Percentiles rank a stretch among this genome's conserved stretches.
phyloP scores from a whole-genome alignment of 805 yeast species.

The Priceomyces haplophilus region DNA sequence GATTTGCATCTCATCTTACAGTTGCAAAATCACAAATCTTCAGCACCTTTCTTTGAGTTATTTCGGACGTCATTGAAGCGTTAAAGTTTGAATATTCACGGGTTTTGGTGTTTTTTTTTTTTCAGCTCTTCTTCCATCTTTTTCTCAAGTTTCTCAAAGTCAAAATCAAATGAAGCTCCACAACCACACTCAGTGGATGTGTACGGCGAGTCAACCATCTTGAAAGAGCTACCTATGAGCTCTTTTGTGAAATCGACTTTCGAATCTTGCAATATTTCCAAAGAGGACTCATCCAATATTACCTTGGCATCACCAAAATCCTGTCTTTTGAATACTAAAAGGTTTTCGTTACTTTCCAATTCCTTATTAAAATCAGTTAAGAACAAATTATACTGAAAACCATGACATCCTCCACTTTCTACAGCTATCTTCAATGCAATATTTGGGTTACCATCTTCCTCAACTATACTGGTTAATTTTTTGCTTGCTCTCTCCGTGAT shows the following conservation, averaged over 20 bases:
- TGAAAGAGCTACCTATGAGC: conserved; percentile 91
- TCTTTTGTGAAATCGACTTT: conserved; percentile 88
- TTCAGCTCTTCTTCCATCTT: conserved; percentile 10
- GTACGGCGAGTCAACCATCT: conserved; percentile 85
- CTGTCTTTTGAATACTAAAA: conserved; percentile 63
- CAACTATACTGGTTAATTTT: conserved; percentile 52
- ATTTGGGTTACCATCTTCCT: conserved; percentile 53
- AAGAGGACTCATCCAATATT: conserved; percentile 74
- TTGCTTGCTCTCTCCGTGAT: conserved; percentile 46
- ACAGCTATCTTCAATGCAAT: conserved; percentile 72
- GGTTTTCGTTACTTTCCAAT: conserved; percentile 29
- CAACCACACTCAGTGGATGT: conserved; percentile 55
- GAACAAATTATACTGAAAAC: conserved; percentile 83
- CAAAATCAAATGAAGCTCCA: conserved; percentile 47
- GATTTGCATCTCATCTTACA: too few relatives aligned
- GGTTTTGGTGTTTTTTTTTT: background rate
- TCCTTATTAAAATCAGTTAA: conserved; percentile 47
- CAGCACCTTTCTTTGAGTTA: background rate
- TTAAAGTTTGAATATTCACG: too few relatives aligned
- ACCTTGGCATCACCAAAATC: conserved; percentile 56
- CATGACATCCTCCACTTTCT: conserved; percentile 98
- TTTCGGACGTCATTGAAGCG: background rate
- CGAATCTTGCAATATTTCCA: conserved; percentile 79
- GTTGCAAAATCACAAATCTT: too few relatives aligned
- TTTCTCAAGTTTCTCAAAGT: conserved; percentile 40